Base-by-base conservation (phyloP, 2,329 filamentous ascomycete genomes). In the Cercospora zeina region DNA sequence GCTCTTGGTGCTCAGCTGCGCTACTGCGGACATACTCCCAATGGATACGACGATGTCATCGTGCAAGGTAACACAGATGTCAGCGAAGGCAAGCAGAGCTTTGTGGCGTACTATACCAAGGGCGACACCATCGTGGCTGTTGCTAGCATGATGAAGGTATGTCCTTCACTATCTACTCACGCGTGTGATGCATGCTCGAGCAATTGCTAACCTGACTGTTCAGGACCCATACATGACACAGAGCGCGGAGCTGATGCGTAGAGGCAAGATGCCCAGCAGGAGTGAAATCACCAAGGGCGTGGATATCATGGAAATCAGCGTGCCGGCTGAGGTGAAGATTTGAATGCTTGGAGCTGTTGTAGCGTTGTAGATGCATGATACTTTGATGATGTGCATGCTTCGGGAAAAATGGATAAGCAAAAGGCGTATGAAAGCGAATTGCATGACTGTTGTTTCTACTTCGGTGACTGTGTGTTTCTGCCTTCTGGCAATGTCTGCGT, bases 61-160 rank as follows among this genome's bases (percentile, higher is more conserved):
- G 70, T 99, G 10, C 84, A 89, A 55, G 93, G 93, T 11, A 85
- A 90, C 68, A 85, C 88, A 0, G 87, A 87, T 3, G 86, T 74
- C 4, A 78, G 80, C 61, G 73, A 75, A 61, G 74, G 74, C 55
- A 80, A 93, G 72, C 85, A 85, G 63, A 92, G 91, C 73, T 99
- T 96, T 73, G 87, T 89, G 5, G 93, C 91, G 0, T 99, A 90
- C 77, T 99, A 97, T 75, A 88, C 87, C 58, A 89, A 90, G 74
- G 92, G 89, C 1, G 90, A 97, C 57, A 89, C 86, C 0, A 87
- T 97, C 1, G 90, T 97, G 11, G 95, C 95, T 0, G 89, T 97
- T 70, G 91, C 91, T 0, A 93, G 86, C 62, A 97, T 97, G 91
- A 89, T 89, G 67, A 88, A 86, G 78, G 93, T 97, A 74, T 93